phyloP scores from a whole-genome alignment of 169 alveolate genomes.

The Plasmodium berghei region DNA sequence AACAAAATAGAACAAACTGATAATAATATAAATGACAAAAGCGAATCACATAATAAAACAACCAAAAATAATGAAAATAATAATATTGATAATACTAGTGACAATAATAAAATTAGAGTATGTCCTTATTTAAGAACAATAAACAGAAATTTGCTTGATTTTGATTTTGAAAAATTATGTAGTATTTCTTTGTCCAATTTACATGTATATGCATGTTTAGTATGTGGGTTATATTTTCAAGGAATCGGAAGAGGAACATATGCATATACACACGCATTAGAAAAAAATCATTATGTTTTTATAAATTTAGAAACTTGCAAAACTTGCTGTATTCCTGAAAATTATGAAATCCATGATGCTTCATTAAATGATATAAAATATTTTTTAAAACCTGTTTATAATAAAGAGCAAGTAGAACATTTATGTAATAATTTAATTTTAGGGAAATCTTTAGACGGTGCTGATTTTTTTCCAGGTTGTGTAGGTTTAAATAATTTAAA shows the following conservation, averaged over 20 bases:
- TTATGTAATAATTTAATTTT: conserved; percentile 81
- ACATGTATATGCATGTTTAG: conserved; percentile 97
- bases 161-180: conserved; percentile 98
- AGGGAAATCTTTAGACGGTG: conserved; percentile 95
- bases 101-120: conserved; percentile 22
- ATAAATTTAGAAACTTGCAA: conserved; percentile 92
- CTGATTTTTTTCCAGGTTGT: conserved; percentile 95
- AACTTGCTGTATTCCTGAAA: conserved; percentile 97
- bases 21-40: not conserved
- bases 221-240: conserved; percentile 97
- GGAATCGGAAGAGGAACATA: conserved; percentile 96
- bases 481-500: conserved; percentile 97
- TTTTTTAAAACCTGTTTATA: conserved; percentile 87
- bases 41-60: not conserved
- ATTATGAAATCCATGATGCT: conserved; percentile 95
- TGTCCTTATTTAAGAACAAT: conserved; percentile 97
- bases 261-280: conserved; percentile 97
- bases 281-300: conserved; percentile 95
- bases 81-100: not conserved
- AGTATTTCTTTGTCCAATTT: conserved; percentile 95
- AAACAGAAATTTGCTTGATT: conserved; percentile 96
- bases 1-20: not conserved
- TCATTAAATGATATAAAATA: conserved; percentile 94
- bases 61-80: not conserved
- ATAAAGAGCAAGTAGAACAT: conserved; percentile 83